Percentiles rank a stretch among this genome's conserved stretches.
These are phyloP conservation scores for Lasiodiplodia sp. DNA, from an alignment of 2,329 filamentous ascomycete species.

Conservation along the genomic window DNA sequence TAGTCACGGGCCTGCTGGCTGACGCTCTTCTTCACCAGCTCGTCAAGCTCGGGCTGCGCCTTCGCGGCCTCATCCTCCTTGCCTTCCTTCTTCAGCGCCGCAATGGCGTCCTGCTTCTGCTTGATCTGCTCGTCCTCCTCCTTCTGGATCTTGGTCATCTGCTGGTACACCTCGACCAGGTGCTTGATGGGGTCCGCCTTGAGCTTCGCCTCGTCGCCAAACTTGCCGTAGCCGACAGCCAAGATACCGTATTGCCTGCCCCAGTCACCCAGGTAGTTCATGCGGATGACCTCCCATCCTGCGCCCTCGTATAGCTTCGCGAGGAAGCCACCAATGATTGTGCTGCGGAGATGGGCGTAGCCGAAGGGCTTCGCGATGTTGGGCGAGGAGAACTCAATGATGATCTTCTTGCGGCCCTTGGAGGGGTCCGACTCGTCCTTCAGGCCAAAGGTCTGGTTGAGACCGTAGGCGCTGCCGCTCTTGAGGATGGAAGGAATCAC, in stretches of 20 bases:
- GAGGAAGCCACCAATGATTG: constrained; percentile 77
- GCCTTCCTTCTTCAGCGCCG: constrained; percentile 42
- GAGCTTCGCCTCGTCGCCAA: constrained; percentile 76
- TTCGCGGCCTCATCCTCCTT: constrained; percentile 34
- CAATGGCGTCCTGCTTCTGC: constrained; percentile 51
- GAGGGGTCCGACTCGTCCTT: constrained; percentile 68
- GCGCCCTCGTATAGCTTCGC: constrained; percentile 72
- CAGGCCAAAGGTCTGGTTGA: constrained; percentile 65
- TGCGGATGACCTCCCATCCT: constrained; percentile 73
- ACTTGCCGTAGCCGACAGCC: constrained; percentile 77
- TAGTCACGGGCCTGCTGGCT: constrained; percentile 78
- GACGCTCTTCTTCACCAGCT: constrained; percentile 49
- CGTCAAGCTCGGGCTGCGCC: constrained; percentile 43
- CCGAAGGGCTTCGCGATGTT: constrained; percentile 88
- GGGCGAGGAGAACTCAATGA: constrained; percentile 84
- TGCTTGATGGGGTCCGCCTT: constrained; percentile 80
- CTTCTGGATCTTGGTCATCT: constrained; percentile 70
- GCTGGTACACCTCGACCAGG: constrained; percentile 81
- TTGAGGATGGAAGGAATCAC: constrained; percentile 74
- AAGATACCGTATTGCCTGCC: constrained; percentile 76
- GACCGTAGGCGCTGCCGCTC: constrained; percentile 68
- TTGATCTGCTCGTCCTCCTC: constrained; percentile 73
- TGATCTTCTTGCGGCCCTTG: constrained; percentile 69
- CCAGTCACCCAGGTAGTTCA: constrained; percentile 84
- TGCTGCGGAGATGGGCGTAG: constrained; percentile 76